A percentile compares a stretch with the other conserved stretches of the same genome.
Evolutionary conservation across 2,329 filamentous ascomycete species (phyloP).

Genomic region (Penicillium sp.): DNA sequence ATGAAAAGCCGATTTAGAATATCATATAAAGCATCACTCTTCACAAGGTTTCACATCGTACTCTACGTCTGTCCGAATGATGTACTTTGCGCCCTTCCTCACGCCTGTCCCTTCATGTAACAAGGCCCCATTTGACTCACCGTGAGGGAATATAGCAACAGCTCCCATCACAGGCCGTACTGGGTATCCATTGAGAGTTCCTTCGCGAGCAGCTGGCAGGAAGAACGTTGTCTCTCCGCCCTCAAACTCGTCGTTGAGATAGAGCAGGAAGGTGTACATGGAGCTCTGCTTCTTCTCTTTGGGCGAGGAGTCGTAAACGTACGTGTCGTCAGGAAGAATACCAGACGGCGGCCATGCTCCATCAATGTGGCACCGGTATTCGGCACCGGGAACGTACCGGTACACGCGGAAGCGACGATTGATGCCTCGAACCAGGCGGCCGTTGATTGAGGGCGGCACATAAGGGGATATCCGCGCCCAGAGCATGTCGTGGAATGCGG

Average conservation of each 20-base stretch:
- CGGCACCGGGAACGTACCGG: slow-evolving; percentile 69
- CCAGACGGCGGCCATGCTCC: slow-evolving; percentile 72
- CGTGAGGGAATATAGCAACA: slow-evolving; percentile 68
- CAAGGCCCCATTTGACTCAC: slow-evolving; percentile 63
- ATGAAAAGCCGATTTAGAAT: not conserved
- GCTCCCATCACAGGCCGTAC: slow-evolving; percentile 68
- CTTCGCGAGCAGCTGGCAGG: slow-evolving; percentile 62
- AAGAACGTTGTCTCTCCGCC: slow-evolving; percentile 72
- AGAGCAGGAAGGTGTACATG: slow-evolving; percentile 67
- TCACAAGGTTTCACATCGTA: slow-evolving; percentile 56
- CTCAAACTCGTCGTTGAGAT: slow-evolving; percentile 70
- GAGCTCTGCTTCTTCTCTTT: slow-evolving; percentile 61
- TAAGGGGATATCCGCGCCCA: slow-evolving; percentile 62
- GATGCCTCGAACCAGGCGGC: slow-evolving; percentile 60
- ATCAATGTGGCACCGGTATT: slow-evolving; percentile 70
- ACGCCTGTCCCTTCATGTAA: slow-evolving; percentile 71
- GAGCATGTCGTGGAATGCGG: slow-evolving; percentile 60
- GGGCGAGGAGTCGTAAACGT: slow-evolving; percentile 67
- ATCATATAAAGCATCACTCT: slow-evolving; percentile 3
- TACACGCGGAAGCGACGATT: slow-evolving; percentile 72
- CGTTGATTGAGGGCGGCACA: slow-evolving; percentile 56
- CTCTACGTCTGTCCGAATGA: slow-evolving; percentile 69
- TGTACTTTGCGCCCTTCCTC: slow-evolving; percentile 64
- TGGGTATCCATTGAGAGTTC: slow-evolving; percentile 66
- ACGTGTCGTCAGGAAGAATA: slow-evolving; percentile 57